Base-by-base conservation (phyloP, 768 basidiomycete genomes). In the Lactifluus subvellereus region DNA sequence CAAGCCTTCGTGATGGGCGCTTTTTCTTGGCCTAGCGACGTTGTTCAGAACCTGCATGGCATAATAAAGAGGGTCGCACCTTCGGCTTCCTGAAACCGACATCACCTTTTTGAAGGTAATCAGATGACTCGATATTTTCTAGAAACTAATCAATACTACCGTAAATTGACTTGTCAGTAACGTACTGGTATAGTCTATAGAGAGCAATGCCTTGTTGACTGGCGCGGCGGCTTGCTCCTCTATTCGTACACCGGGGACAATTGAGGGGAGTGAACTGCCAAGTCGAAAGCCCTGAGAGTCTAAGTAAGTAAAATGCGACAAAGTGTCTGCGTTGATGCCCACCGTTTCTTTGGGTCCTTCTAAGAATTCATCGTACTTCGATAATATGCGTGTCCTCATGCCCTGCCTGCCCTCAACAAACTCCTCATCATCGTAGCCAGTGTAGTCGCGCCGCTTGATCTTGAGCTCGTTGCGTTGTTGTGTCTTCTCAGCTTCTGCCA, bases 381-480 rank as follows among this genome's bases (percentile, higher is more conserved):
- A 82, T 57, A 99, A 75, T 37, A 98, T 79, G 33, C 90, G 82
- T 32, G 86, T 83, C 71, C 91, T 94, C 80, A 86, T 80, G n/a
- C 90, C 91, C 56, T 82, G 85, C 51, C 78, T 81, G 27, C 86
- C 89, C 27, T 83, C 83, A 2, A 74, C 78, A 67, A 98, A 98
- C 71, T 98, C 97, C 5, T 96, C 94, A 69, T 98, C 96, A 69
- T 99, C 95, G 72, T 91, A 96, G 16, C 95, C 95, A 0, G 92
- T 94, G 71, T 98, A 98, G 71, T 91, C 89, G 30, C 83, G 84
- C 61, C 82, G 86, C 77, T 96, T 94, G 50, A 88, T 92, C 76
- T 97, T 96, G 54, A 90, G 76, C 49, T 94, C 91, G 54, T 85
- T 77, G 40, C 87, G 86, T 75, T 92, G 88, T 70, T 90, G 84